Percentiles rank a stretch among this genome's conserved stretches.
Evolutionary conservation across 2,329 filamentous ascomycete genomes (phyloP).

Genomic region (Colletotrichum endophyticum): DNA sequence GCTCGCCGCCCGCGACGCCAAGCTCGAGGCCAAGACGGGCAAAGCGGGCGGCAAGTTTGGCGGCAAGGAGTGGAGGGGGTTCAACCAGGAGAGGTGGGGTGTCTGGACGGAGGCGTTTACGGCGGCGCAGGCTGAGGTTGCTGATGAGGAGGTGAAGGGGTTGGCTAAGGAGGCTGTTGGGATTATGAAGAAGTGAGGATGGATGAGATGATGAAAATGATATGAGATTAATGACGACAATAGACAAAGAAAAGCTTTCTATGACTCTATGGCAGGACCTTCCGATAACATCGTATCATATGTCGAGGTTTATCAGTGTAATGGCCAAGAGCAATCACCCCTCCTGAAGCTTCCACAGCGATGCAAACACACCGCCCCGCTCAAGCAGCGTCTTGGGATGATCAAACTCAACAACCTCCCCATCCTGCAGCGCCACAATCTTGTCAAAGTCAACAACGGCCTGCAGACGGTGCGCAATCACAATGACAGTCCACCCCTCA

Average conservation of each 20-base stretch:
- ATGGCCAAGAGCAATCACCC: not conserved
- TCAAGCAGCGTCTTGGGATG: not conserved
- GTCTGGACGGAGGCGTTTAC: constrained; percentile 27
- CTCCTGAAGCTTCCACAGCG: constrained; percentile 9
- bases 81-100: constrained; percentile 28
- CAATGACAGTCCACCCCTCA: constrained; percentile 50
- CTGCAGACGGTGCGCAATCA: constrained; percentile 43
- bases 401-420: not conserved
- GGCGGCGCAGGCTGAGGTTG: not conserved
- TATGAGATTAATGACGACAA: not conserved
- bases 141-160: not conserved
- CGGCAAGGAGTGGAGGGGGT: constrained; percentile 28
- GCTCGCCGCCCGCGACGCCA: constrained; percentile 4
- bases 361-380: not conserved
- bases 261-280: not conserved
- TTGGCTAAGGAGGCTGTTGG: not conserved
- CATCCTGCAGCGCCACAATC: constrained; percentile 34
- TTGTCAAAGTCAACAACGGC: constrained; percentile 57
- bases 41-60: constrained; percentile 21
- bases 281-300: not conserved
- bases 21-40: constrained; percentile 22
- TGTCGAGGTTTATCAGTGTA: not conserved
- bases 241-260: not conserved
- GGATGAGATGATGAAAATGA: not conserved
- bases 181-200: constrained; percentile 1